Conservation (phyloP, 140 eudicot species). For the Stevia rebaudiana region DNA sequence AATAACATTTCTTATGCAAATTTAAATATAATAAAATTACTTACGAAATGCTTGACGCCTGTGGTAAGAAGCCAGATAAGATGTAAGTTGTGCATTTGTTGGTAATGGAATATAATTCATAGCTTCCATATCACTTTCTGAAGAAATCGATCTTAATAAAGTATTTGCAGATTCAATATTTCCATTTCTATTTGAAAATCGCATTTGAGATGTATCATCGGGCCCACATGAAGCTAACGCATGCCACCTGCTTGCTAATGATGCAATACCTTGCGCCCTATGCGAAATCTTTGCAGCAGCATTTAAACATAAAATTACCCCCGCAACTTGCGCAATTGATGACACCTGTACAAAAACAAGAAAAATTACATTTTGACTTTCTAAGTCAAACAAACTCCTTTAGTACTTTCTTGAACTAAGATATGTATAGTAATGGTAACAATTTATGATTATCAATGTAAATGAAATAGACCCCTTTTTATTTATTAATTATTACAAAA, state of each 20-base stretch:
- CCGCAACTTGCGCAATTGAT: slow-evolving; percentile 73
- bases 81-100: slow-evolving; percentile 46
- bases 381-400: background rate
- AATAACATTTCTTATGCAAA: background rate
- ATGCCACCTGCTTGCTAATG: slow-evolving; percentile 85
- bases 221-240: slow-evolving; percentile 63
- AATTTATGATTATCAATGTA: background rate
- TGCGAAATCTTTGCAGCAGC: slow-evolving; percentile 81
- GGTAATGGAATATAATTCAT: slow-evolving; percentile 48
- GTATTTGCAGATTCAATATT: slow-evolving; percentile 18
- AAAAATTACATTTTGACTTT: background rate
- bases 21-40: slow-evolving; percentile 1
- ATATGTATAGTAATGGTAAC: background rate
- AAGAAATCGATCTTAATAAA: slow-evolving; percentile 33
- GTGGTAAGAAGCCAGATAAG: slow-evolving; percentile 66
- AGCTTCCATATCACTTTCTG: slow-evolving; percentile 68
- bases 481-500: background rate
- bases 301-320: slow-evolving; percentile 65
- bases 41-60: slow-evolving; percentile 74
- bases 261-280: slow-evolving; percentile 74
- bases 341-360: slow-evolving; percentile 44
- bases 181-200: slow-evolving; percentile 29
- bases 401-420: background rate
- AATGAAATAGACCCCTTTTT: background rate
- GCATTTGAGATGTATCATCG: slow-evolving; percentile 39